Evolutionary conservation across 2,329 filamentous ascomycete genomes (phyloP), one percentile per base, ranked within the genome.

Genomic region (Phialocephala sp.): DNA sequence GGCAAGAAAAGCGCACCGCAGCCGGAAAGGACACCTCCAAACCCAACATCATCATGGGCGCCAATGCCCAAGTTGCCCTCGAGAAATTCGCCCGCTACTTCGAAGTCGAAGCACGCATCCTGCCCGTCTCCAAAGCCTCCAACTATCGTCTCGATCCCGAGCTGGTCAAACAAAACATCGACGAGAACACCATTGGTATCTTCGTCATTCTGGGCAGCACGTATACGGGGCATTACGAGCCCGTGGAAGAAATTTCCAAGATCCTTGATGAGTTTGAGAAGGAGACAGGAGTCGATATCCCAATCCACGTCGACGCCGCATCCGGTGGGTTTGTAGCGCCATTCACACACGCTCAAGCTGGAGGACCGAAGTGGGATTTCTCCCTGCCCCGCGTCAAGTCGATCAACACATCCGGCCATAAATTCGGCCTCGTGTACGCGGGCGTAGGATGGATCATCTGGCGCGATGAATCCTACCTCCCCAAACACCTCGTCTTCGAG

Each of bases 121-220:
- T 89, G 58, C 87, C 85, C 20, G 89, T 90, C 12, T 87, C 82
- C 60, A 81, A 84, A 69, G 83, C 86, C 74, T 89, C 86, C 64
- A 80, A 83, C 8, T 89, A 82, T 73, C 80, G 87, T 37, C 80
- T 92, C 8, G 88, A 92, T 69, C 86, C 89, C 0, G 81, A 86
- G 4, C 77, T 88, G 32, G 87, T 91, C 0, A 86, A 84, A 72
- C 75, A 91, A 71, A 89, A 89, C 68, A 83, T 92, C 39, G 89
- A 92, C 67, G 89, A 92, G 77, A 92, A 92, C 70, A 92, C 90
- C 0, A 91, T 92, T 70, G 90, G 90, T n/a, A 80, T 92, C 0
- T 92, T 91, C 72, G 87, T 90, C 0, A 92, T 92, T 61, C 73
- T 92, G 5, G 89, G 90, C 2, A 88, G 84, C 59, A 92, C 90